Evolutionary conservation across 2,329 filamentous ascomycete species (phyloP), one percentile per base, ranked within the genome.

Genomic region (Nemania abortiva): DNA sequence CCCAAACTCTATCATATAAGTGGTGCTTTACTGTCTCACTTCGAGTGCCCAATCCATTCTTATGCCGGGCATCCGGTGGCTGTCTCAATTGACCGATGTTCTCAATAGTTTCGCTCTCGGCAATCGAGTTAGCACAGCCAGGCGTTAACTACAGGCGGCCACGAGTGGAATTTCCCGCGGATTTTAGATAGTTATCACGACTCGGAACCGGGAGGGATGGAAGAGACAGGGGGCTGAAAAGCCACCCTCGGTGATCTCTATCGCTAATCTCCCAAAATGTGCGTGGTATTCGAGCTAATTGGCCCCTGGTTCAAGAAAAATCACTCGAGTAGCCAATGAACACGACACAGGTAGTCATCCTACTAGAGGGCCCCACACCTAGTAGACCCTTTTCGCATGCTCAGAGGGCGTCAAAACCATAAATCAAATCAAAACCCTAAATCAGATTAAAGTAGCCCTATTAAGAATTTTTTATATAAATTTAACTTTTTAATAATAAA

Each of bases 181-280:
- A 42, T 7, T 42, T 42, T 15, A 42, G 37, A 42, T 9, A 34
- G n/a, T n/a, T 34, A 34, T 34, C 37, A 42, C 37, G 37, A 42
- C 6, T 42, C 37, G 37, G 37, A 52, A 45, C 29, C 13, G 18
- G 37, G 29, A 9, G 34, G 47, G 34, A 18, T 59, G 13, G 15
- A 13, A n/a, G n/a, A n/a, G 57, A 20, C 27, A 58, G n/a, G 50
- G 49, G 58, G 42, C 15, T 29, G 20, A 58, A 31, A 31, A 11
- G 53, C 55, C 50, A 42, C 22, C 34, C 22, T 56, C 34, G 49
- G 55, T 54, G 63, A 64, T 66, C 64, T 50, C 24, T 57, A 62
- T 65, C 65, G 62, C 59, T 53, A 65, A 70, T 68, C 53, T 66
- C 49, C 54, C 50, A 64, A 56, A 56, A 27, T 66, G 59, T 65